Conservation (phyloP, 768 basidiomycete species). For the Strobilomyces confusus region DNA sequence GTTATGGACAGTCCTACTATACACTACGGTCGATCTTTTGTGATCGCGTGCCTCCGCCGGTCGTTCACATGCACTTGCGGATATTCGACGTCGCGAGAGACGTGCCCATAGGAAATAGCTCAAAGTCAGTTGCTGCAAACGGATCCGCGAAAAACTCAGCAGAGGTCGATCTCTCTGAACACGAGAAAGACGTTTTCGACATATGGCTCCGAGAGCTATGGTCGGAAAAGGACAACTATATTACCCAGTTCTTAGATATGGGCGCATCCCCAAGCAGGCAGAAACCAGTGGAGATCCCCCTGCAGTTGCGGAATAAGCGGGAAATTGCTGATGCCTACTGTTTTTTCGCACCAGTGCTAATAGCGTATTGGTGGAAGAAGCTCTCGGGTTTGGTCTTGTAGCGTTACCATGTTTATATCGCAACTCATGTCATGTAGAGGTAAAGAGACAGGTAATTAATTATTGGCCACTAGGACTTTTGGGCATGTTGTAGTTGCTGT, state of each 20-base stretch:
- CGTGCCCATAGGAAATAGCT: slow-evolving; percentile 66
- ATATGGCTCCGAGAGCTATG: slow-evolving; percentile 79
- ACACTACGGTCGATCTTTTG: slow-evolving; percentile 87
- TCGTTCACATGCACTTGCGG: slow-evolving; percentile 83
- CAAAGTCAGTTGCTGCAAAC: slow-evolving; percentile 30
- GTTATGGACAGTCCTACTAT: slow-evolving; percentile 86
- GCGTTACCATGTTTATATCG: not conserved
- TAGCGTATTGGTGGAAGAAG: slow-evolving; percentile 47
- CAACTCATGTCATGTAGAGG: slow-evolving; percentile 7
- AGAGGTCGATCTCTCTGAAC: slow-evolving; percentile 49
- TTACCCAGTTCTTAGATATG: slow-evolving; percentile 60
- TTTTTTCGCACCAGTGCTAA: slow-evolving; percentile 59
- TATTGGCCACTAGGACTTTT: slow-evolving; percentile 10
- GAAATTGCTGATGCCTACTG: slow-evolving; percentile 68
- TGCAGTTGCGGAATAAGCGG: slow-evolving; percentile 48
- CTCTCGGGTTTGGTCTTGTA: slow-evolving; percentile 25
- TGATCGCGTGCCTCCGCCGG: slow-evolving; percentile 74
- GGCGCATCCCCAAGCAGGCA: slow-evolving; percentile 40
- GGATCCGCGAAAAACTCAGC: slow-evolving; percentile 29
- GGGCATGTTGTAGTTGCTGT: slow-evolving; percentile 45
- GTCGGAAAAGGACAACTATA: slow-evolving; percentile 77
- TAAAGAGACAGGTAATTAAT: not conserved
- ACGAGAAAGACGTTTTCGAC: slow-evolving; percentile 69
- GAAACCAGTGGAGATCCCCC: slow-evolving; percentile 49
- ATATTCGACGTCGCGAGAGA: slow-evolving; percentile 63